These are phyloP conservation scores for Syncephalastrum monosporum DNA, from an alignment of 371 early-diverging fungal genomes.

Conservation along the genomic window DNA sequence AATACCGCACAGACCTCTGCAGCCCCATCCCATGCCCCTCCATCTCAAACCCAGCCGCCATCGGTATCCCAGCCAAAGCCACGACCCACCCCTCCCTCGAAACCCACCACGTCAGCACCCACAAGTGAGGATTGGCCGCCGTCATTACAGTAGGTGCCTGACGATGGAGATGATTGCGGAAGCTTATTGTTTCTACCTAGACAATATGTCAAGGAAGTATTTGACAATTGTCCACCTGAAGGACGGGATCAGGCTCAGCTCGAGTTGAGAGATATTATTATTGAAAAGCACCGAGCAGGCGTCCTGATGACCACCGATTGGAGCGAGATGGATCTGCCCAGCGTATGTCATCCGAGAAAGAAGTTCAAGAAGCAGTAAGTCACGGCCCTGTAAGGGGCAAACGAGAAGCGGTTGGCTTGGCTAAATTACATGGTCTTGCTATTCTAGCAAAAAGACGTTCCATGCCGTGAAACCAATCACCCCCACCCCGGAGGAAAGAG, in stretches of 20 bases:
- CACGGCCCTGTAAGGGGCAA: too few species aligned
- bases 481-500: background rate
- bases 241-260: constrained; percentile 52
- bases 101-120: background rate
- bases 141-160: constrained; percentile 34
- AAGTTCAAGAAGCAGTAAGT: background rate
- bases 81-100: too few species aligned
- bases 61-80: too few species aligned
- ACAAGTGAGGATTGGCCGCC: constrained; percentile 41
- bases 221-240: constrained; percentile 49
- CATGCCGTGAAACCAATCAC: too few species aligned
- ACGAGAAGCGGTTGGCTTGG: too few species aligned
- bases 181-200: constrained; percentile 21
- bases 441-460: too few species aligned
- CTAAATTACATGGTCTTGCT: too few species aligned
- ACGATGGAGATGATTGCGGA: background rate
- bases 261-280: constrained; percentile 58
- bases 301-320: constrained; percentile 63
- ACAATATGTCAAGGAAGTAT: constrained; percentile 63
- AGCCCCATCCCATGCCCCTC: too few species aligned
- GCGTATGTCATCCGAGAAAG: constrained; percentile 27
- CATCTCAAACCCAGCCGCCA: too few species aligned
- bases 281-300: constrained; percentile 47
- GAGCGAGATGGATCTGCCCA: constrained; percentile 66
- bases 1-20: too few species aligned